Base-by-base conservation (phyloP, 352 stramenopile genomes). In the Peronospora farinosa region DNA sequence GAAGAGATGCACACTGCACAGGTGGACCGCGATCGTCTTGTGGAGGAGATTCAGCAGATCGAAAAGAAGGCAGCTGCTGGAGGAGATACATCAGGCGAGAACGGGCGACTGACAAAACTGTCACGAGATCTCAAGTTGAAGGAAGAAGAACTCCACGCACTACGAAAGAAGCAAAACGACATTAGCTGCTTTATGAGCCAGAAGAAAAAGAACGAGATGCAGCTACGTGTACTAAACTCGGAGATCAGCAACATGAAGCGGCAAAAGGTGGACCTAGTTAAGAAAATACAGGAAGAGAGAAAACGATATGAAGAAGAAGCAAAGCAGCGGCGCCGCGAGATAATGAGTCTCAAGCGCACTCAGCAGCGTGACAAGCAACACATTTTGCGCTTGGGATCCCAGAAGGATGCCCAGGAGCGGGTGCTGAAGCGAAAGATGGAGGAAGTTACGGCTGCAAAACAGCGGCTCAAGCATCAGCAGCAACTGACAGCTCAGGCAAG, bases 371-470 rank as follows among this genome's bases (percentile, higher is more conserved):
- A 94, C 45, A 88, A 90, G 48, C 79, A 94, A 46, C 74, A 86
- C 39, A 92, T 94, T 54, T 65, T 85, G 49, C 75, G 78, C 5
- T 66, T 92, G 44, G 84, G 84, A 0, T 83, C 69, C 7, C 74
- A 92, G 47, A 92, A 92, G 40, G 77, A 88, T 52, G 84, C 84
- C 0, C 84, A 94, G 51, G 84, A 94, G 33, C 77, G 84, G 12
- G 84, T 94, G 10, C 58, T 94, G 21, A 92, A 91, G 61, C 77
- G 84, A 3, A 91, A 91, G 50, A 91, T 92, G 79, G 81, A 94
- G 50, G 84, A 94, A 51, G 76, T 88, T 39, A 80, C 73, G 11
- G 78, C 75, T 10, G 72, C 76, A 5, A 94, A 92, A 50, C 75
- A 80, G 23, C 60, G 77, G 12, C 48, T 94, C n/a, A 92, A 92